Evolutionary conservation across 2,329 filamentous ascomycete genomes (phyloP).

Genomic region (Penicillium sp.): DNA sequence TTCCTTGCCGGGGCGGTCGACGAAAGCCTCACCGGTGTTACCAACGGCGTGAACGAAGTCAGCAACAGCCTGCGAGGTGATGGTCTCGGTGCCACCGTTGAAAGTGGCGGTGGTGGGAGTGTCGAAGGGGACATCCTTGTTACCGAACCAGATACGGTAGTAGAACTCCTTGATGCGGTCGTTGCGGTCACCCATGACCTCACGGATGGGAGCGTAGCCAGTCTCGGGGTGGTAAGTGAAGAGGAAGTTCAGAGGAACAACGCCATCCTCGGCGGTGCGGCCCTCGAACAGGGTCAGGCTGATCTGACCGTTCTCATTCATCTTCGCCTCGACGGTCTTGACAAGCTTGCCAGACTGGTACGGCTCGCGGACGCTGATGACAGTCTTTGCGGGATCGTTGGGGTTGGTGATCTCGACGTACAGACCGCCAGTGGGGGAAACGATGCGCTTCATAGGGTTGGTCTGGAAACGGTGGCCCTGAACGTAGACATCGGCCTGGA

Average conservation of each 20-base stretch:
- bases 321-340: constrained; percentile 83
- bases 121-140: constrained; percentile 81
- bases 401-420: constrained; percentile 86
- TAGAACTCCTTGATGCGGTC: constrained; percentile 99
- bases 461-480: constrained; percentile 97
- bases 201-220: constrained; percentile 94
- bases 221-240: constrained; percentile 95
- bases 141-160: constrained; percentile 95
- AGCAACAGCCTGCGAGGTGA: constrained; percentile 91
- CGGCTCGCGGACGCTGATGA: constrained; percentile 86
- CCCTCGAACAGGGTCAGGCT: constrained; percentile 90
- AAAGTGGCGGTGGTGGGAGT: constrained; percentile 84
- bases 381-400: constrained; percentile 79
- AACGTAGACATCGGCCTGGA: constrained; percentile 90
- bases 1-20: constrained; percentile 90
- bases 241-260: constrained; percentile 80
- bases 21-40: constrained; percentile 96
- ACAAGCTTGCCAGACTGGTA: constrained; percentile 83
- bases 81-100: constrained; percentile 82
- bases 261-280: constrained; percentile 79
- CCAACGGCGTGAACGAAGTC: constrained; percentile 99
- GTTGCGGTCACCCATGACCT: constrained; percentile 95
- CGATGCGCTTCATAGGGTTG: constrained; percentile 91
- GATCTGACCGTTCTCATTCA: constrained; percentile 77
- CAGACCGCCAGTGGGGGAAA: constrained; percentile 82